Conservation (phyloP, 257 asterid genomes). For the Lycium ferocissimum region DNA sequence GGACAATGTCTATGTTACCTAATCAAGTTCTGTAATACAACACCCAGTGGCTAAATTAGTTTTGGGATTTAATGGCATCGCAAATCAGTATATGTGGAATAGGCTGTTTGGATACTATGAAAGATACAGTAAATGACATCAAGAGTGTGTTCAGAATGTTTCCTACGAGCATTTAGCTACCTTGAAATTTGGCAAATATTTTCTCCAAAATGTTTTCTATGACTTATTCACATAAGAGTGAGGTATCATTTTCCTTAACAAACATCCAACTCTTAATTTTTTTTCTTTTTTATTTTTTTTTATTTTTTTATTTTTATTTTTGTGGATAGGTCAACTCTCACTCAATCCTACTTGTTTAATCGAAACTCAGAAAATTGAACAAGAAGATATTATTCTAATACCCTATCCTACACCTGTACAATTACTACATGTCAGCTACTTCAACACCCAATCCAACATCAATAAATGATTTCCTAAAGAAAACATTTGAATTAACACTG, state of each 20-base stretch:
- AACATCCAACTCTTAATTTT: constrained; percentile 1
- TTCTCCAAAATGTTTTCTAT: not conserved
- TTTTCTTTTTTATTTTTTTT: no score
- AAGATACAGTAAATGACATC: not conserved
- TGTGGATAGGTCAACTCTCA: no score
- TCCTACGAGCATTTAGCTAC: not conserved
- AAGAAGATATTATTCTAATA: not conserved
- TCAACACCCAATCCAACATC: not conserved
- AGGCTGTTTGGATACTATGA: not conserved
- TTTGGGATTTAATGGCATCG: not conserved
- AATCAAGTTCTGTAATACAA: not conserved
- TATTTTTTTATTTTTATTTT: no score
- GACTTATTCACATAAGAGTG: not conserved
- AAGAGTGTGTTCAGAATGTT: not conserved
- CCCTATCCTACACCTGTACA: not conserved
- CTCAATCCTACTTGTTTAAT: not conserved
- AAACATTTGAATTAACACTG: not conserved
- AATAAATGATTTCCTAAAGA: not conserved
- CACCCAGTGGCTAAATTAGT: not conserved
- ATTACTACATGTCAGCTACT: not conserved
- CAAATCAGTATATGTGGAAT: not conserved
- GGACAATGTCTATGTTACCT: not conserved
- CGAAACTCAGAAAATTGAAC: not conserved
- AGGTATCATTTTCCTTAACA: not conserved
- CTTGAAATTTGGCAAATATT: not conserved